These are phyloP conservation scores for Herpotrichia juniperi DNA, from an alignment of 2,329 filamentous ascomycete species.

Conservation along the genomic window DNA sequence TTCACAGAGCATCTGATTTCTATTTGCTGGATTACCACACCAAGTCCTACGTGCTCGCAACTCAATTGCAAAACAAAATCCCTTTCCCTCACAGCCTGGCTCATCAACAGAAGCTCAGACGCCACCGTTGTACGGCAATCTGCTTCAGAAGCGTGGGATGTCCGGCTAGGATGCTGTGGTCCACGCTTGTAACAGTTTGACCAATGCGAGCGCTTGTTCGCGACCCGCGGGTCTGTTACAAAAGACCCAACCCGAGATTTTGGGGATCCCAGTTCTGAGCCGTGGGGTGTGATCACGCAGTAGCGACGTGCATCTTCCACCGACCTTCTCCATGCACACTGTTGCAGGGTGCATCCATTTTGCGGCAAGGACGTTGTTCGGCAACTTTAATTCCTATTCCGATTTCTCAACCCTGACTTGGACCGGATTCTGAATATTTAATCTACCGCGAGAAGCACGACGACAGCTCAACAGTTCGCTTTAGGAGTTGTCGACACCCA, in stretches of 20 bases:
- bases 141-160: constrained; percentile 21
- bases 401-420: not conserved
- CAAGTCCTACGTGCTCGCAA: not conserved
- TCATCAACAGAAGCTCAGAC: constrained; percentile 2
- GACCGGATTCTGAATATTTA: constrained; percentile 10
- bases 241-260: constrained; percentile 35
- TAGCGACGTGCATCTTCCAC: not conserved
- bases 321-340: not conserved
- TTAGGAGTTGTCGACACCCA: not conserved
- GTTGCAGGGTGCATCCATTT: not conserved
- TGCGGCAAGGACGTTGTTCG: not conserved
- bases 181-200: constrained; percentile 28
- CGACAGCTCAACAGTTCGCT: constrained; percentile 1
- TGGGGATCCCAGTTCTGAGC: constrained; percentile 35
- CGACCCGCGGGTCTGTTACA: constrained; percentile 16
- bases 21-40: not conserved
- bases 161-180: constrained; percentile 8
- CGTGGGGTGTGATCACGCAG: constrained; percentile 10
- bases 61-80: not conserved
- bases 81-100: not conserved
- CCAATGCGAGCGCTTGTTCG: constrained; percentile 24
- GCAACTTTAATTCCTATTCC: not conserved
- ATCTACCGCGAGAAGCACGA: constrained; percentile 42
- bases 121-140: constrained; percentile 8
- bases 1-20: not conserved